Evolutionary conservation across 176 grass and related monocot species (phyloP).

Genomic region (Phyllostachys edulis): DNA sequence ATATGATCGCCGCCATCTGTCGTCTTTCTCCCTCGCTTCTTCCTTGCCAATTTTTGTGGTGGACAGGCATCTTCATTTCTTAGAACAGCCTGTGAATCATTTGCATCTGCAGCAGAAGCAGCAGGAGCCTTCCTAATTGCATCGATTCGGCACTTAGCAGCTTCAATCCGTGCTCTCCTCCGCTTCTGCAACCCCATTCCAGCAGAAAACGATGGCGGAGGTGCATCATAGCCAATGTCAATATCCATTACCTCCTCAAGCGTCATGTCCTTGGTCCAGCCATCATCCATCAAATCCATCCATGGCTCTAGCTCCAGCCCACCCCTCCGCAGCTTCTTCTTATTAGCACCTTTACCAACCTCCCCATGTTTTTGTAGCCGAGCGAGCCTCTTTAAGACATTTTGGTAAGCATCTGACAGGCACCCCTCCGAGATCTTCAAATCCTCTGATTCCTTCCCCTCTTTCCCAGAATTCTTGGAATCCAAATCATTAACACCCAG

Average conservation of each 20-base stretch:
- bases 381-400: slow-evolving; percentile 58
- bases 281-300: slow-evolving; percentile 34
- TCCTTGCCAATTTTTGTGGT: slow-evolving; percentile 26
- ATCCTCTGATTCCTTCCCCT: slow-evolving; percentile 25
- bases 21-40: slow-evolving; percentile 37
- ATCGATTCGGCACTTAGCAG: slow-evolving; percentile 75
- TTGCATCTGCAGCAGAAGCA: not conserved
- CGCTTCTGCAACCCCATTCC: slow-evolving; percentile 44
- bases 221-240: slow-evolving; percentile 75
- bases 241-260: slow-evolving; percentile 50
- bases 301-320: slow-evolving; percentile 43
- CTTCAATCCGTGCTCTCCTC: slow-evolving; percentile 73
- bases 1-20: not conserved
- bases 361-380: slow-evolving; percentile 49
- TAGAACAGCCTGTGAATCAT: slow-evolving; percentile 13
- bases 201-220: slow-evolving; percentile 74
- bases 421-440: slow-evolving; percentile 51
- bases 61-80: slow-evolving; percentile 27
- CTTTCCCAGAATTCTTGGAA: slow-evolving; percentile 37
- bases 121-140: slow-evolving; percentile 53
- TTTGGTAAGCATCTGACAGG: slow-evolving; percentile 65
- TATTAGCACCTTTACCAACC: slow-evolving; percentile 49
- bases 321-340: slow-evolving; percentile 41
- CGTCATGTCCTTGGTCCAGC: slow-evolving; percentile 46
- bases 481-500: slow-evolving; percentile 6